Conservation (phyloP, 2,329 filamentous ascomycete species). For the Chaetomium sp. region DNA sequence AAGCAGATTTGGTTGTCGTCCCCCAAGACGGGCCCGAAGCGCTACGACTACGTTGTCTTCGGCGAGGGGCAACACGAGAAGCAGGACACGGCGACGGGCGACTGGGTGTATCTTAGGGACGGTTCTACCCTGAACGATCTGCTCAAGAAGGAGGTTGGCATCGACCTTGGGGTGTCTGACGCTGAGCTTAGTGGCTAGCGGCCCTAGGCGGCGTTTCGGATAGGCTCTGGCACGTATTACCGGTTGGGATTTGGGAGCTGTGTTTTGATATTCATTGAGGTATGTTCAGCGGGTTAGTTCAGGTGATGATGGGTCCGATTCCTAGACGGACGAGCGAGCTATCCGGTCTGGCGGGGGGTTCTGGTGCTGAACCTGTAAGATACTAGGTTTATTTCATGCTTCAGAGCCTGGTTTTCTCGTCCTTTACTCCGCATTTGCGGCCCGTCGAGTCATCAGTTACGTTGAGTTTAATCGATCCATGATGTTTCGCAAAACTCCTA, state of each 20-base stretch:
- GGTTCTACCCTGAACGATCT: constrained; percentile 73
- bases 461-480: no score
- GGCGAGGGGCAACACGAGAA: constrained; percentile 77
- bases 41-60: constrained; percentile 83
- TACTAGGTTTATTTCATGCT: not conserved
- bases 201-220: constrained; percentile 3
- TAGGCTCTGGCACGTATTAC: not conserved
- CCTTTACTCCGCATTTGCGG: not conserved
- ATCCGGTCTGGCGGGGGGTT: not conserved
- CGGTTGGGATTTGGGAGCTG: not conserved
- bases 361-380: not conserved
- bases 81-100: constrained; percentile 70
- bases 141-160: constrained; percentile 72
- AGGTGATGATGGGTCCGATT: not conserved
- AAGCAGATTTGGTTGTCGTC: constrained; percentile 97
- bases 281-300: not conserved
- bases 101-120: constrained; percentile 89
- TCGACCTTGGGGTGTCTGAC: constrained; percentile 55
- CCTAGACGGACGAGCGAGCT: not conserved
- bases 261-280: not conserved
- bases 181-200: constrained; percentile 17
- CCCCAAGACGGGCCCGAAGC: constrained; percentile 86
- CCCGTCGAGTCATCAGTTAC: not conserved
- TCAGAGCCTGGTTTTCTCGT: not conserved
- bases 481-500: no score